A percentile compares a stretch with the other conserved stretches of the same genome.
Conservation (phyloP, 1,284 basidiomycete genomes). For the Naganishia sp. region DNA sequence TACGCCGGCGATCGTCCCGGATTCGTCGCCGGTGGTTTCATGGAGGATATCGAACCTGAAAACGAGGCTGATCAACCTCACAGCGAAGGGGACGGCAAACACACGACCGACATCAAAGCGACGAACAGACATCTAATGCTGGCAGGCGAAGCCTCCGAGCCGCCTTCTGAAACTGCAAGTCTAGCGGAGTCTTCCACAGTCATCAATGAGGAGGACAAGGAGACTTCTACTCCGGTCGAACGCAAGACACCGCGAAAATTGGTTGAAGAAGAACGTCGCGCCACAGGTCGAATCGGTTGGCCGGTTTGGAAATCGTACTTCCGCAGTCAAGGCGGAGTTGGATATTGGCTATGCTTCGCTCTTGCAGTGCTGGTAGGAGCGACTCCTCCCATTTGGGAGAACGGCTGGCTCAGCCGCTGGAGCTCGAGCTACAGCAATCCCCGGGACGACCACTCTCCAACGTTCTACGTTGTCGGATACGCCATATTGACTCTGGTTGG, state of each 20-base stretch:
- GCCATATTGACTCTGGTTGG: conserved; percentile 55
- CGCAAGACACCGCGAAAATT: conserved; percentile 75
- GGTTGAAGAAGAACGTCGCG: conserved; percentile 85
- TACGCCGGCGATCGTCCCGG: conserved; percentile 69
- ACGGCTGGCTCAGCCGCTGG: conserved; percentile 72
- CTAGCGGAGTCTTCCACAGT: conserved; percentile 41
- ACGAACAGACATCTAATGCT: conserved; percentile 39
- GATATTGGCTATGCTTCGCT: conserved; percentile 73
- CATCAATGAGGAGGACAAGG: conserved; percentile 39
- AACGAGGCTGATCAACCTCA: conserved; percentile 54
- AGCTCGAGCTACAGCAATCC: conserved; percentile 30
- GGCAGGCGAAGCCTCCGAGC: conserved; percentile 37
- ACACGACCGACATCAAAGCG: conserved; percentile 46
- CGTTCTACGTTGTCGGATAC: conserved; percentile 78
- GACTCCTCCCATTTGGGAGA: conserved; percentile 69
- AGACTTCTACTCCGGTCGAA: conserved; percentile 53
- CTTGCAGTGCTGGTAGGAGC: conserved; percentile 63
- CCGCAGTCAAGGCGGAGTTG: conserved; percentile 55
- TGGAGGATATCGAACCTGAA: conserved; percentile 66
- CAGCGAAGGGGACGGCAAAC: conserved; percentile 55
- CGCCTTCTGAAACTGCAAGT: conserved; percentile 48
- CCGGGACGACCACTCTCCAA: conserved; percentile 57
- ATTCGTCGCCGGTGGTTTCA: conserved; percentile 68
- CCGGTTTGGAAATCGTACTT: conserved; percentile 82
- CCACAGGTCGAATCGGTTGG: conserved; percentile 71